Evolutionary conservation across 176 grass and related monocot genomes (phyloP).

Genomic region (Juncus effusus): DNA sequence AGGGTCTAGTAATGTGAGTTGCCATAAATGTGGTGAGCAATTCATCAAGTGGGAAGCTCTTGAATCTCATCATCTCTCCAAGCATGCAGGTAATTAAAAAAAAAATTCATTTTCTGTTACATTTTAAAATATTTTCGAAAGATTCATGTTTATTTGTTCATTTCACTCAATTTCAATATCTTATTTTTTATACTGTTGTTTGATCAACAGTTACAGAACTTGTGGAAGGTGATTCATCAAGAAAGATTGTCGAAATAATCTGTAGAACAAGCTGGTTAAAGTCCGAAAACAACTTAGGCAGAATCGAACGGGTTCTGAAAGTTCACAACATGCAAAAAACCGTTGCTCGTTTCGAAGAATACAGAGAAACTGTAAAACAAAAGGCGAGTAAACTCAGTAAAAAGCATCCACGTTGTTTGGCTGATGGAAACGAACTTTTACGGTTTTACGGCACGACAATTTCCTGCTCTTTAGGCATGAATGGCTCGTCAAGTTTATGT

Average conservation of each 20-base stretch:
- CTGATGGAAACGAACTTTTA: slow-evolving; percentile 85
- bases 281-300: slow-evolving; percentile 69
- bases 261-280: slow-evolving; percentile 87
- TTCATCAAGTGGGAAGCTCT: slow-evolving; percentile 76
- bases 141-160: too few relatives aligned
- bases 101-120: neutral
- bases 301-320: slow-evolving; percentile 86
- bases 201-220: slow-evolving; percentile 75
- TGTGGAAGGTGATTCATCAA: slow-evolving; percentile 82
- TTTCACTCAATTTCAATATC: too few relatives aligned
- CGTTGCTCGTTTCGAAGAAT: slow-evolving; percentile 80
- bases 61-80: slow-evolving; percentile 81
- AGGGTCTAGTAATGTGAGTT: slow-evolving; percentile 36
- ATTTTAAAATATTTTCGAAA: slow-evolving; percentile 2
- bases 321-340: slow-evolving; percentile 98
- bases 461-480: slow-evolving; percentile 45
- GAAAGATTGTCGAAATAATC: slow-evolving; percentile 99
- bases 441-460: slow-evolving; percentile 80
- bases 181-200: neutral
- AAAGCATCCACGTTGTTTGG: slow-evolving; percentile 85
- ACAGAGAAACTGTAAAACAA: slow-evolving; percentile 77
- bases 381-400: slow-evolving; percentile 82
- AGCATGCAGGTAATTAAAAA: slow-evolving; percentile 60
- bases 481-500: slow-evolving; percentile 49
- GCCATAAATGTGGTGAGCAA: slow-evolving; percentile 67